Conservation (phyloP, 2,329 filamentous ascomycete genomes). For the Diaporthe velutina region DNA sequence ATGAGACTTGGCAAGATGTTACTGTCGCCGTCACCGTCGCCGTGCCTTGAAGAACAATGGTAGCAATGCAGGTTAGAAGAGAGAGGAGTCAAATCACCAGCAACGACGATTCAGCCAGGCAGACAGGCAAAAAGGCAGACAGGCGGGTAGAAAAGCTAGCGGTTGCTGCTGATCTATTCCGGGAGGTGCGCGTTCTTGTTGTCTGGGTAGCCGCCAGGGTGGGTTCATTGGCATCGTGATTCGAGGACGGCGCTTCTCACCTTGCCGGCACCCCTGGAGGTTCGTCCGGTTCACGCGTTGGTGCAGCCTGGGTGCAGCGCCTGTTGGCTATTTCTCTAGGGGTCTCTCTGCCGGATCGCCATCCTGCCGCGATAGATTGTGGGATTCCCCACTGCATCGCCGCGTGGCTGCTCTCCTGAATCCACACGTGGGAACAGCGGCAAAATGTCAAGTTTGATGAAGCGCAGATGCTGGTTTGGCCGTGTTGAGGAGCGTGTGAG, state of each 20-base stretch:
- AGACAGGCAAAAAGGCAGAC: background rate
- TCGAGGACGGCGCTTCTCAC: constrained; percentile 33
- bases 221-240: constrained; percentile 35
- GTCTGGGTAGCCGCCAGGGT: constrained; percentile 38
- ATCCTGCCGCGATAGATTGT: background rate
- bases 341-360: background rate
- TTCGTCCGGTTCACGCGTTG: constrained; percentile 13
- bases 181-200: background rate
- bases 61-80: background rate
- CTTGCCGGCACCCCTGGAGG: constrained; percentile 3
- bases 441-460: background rate
- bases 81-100: constrained; percentile 15
- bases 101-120: background rate
- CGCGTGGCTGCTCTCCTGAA: background rate
- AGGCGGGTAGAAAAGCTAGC: background rate
- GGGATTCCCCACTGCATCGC: background rate
- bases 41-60: background rate
- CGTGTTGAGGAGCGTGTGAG: background rate
- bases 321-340: background rate
- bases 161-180: constrained; percentile 22
- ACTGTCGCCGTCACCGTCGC: background rate
- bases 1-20: background rate
- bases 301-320: background rate
- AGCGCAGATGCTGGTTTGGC: background rate
- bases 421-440: background rate